Percentiles rank a stretch among this genome's conserved stretches.
Conservation (phyloP, 2,329 filamentous ascomycete species). For the Diaporthe citriasiana region DNA sequence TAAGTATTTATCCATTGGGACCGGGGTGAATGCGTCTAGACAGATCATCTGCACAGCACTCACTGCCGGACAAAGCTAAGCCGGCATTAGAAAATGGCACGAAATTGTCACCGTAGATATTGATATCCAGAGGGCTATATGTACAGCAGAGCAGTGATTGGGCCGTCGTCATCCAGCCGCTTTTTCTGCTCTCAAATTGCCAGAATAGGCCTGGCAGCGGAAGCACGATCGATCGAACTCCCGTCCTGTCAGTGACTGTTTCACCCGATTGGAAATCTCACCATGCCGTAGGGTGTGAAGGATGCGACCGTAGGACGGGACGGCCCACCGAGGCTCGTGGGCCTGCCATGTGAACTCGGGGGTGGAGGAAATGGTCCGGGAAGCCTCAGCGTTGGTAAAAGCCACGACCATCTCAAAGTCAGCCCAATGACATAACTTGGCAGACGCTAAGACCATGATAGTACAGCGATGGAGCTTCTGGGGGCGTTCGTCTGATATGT, state of each 20-base stretch:
- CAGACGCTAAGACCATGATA: too few relatives aligned
- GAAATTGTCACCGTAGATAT: constrained; percentile 1
- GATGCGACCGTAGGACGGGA: constrained; percentile 14
- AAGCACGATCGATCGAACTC: constrained; percentile 19
- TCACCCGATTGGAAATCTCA: background rate
- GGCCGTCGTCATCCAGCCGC: constrained; percentile 10
- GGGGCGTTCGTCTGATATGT: background rate
- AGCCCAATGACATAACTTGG: background rate
- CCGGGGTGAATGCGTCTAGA: background rate
- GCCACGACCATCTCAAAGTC: background rate
- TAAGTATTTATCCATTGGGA: background rate
- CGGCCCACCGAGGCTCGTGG: constrained; percentile 25
- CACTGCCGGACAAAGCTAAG: background rate
- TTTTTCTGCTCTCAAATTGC: constrained; percentile 4
- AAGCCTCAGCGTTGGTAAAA: background rate
- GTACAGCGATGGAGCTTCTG: background rate
- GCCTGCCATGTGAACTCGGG: constrained; percentile 7
- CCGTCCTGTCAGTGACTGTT: constrained; percentile 2
- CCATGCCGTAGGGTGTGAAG: constrained; percentile 4
- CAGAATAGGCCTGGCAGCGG: constrained; percentile 20
- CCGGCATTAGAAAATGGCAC: background rate
- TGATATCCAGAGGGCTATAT: constrained; percentile 9
- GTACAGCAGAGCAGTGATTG: background rate
- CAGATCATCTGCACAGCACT: background rate
- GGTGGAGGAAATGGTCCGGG: background rate